These are phyloP conservation scores for Eutrema japonicum DNA, from an alignment of 345 rosid genomes.

Conservation along the genomic window DNA sequence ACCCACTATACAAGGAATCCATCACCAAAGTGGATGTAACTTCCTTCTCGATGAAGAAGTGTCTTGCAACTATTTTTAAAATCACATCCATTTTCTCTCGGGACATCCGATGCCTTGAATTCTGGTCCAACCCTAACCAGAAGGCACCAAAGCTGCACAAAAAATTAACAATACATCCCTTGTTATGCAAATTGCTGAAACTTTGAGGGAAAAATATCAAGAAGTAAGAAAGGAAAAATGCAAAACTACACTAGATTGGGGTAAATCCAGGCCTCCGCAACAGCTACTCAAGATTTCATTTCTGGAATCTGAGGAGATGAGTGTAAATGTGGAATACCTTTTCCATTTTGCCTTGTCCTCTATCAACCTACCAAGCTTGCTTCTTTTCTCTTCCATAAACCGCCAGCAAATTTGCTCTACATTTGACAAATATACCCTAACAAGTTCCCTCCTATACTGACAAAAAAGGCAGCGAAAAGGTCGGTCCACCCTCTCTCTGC, in stretches of 20 bases:
- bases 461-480: slow-evolving; percentile 93
- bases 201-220: neutral
- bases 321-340: slow-evolving; percentile 54
- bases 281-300: neutral
- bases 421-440: slow-evolving; percentile 83
- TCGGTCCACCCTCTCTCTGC: slow-evolving; percentile 85
- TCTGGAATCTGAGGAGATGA: slow-evolving; percentile 21
- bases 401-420: slow-evolving; percentile 87
- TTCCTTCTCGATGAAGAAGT: slow-evolving; percentile 91
- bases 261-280: neutral
- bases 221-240: neutral
- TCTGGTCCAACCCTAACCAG: slow-evolving; percentile 84
- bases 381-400: slow-evolving; percentile 82
- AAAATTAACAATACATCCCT: slow-evolving; percentile 15
- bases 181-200: slow-evolving; percentile 22
- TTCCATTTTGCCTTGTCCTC: slow-evolving; percentile 88
- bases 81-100: slow-evolving; percentile 79
- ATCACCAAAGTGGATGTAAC: slow-evolving; percentile 95
- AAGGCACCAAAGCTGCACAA: slow-evolving; percentile 77
- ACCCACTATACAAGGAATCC: slow-evolving; percentile 98
- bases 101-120: slow-evolving; percentile 71
- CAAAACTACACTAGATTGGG: too few species aligned
- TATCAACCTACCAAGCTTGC: slow-evolving; percentile 67
- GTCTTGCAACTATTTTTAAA: slow-evolving; percentile 82
- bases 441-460: slow-evolving; percentile 89